Evolutionary conservation across 2,329 filamentous ascomycete species (phyloP).

Genomic region (Colletotrichum tropicale): DNA sequence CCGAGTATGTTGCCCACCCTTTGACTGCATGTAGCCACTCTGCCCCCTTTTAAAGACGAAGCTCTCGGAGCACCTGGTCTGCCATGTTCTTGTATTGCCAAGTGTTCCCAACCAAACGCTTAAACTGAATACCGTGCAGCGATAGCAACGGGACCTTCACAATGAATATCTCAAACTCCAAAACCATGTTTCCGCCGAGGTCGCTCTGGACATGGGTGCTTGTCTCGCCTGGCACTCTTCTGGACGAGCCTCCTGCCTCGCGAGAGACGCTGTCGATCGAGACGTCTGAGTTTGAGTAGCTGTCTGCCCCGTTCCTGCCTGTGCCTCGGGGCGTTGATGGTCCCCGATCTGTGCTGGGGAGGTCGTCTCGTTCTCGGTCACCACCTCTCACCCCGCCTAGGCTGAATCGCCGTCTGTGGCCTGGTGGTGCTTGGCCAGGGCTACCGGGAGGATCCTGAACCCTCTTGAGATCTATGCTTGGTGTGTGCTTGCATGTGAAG

Average conservation of each 20-base stretch:
- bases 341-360: constrained; percentile 59
- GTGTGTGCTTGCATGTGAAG: constrained; percentile 86
- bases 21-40: background rate
- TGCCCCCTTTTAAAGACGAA: constrained; percentile 67
- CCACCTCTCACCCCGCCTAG: constrained; percentile 71
- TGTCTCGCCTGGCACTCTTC: constrained; percentile 79
- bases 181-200: constrained; percentile 79
- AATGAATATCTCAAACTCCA: constrained; percentile 95
- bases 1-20: background rate
- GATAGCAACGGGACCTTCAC: constrained; percentile 95
- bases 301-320: constrained; percentile 61
- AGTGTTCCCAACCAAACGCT: constrained; percentile 92
- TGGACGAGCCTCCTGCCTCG: constrained; percentile 54
- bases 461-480: constrained; percentile 86
- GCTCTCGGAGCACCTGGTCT: constrained; percentile 87
- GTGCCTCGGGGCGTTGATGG: constrained; percentile 47
- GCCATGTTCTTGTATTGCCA: constrained; percentile 99
- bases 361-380: constrained; percentile 74
- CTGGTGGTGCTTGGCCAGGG: constrained; percentile 53
- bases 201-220: constrained; percentile 92
- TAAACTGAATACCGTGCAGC: constrained; percentile 96
- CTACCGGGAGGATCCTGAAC: constrained; percentile 69
- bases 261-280: constrained; percentile 76
- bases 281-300: constrained; percentile 85
- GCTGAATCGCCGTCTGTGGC: constrained; percentile 80